Base-by-base conservation (phyloP, 2,329 filamentous ascomycete genomes). In the Chaetoscypha palmicola region DNA sequence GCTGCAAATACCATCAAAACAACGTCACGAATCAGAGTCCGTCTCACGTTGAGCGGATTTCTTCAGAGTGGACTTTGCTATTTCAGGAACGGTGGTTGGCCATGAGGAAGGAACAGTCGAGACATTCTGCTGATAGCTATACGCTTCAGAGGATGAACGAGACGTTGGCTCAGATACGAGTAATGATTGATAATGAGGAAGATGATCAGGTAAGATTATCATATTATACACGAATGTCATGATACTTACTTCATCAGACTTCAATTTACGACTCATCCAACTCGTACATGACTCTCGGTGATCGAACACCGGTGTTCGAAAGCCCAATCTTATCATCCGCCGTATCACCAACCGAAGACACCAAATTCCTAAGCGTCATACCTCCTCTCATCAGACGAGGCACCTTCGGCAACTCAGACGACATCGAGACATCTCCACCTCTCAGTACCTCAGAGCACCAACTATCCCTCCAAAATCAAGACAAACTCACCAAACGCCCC, bases 341-440 rank as follows among this genome's bases (percentile, higher is more conserved):
- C 5, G 21, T 39, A 20, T 40, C 39, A 2, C 20, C 23, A 14
- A 28, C 39, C 12, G 31, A 22, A 45, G 34, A 43, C 17, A 36
- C 31, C 24, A 24, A 12, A 16, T n/a, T 38, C n/a, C 5, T 43
- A 17, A 28, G 21, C 11, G 24, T 22, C 9, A 14, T 17, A 19
- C 7, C 24, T 3, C 35, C 34, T 8, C 10, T 20, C 3, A 22
- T 28, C 10, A 43, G 31, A 30, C 21, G 35, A 31, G 24, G 26
- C 20, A 43, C 45, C 4, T 47, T 43, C 22, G 45, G 45, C 36
- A n/a, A n/a, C n/a, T n/a, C n/a, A n/a, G 38, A 39, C 24, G 36
- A 30, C 14, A 14, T 26, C 4, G 38, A 38, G n/a, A 20, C 31
- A 4, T 11, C 34, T 34, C n/a, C 3, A 9, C n/a, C 21, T 31